Base-by-base conservation (phyloP, 768 basidiomycete genomes). In the Plicaturopsis crispa region DNA sequence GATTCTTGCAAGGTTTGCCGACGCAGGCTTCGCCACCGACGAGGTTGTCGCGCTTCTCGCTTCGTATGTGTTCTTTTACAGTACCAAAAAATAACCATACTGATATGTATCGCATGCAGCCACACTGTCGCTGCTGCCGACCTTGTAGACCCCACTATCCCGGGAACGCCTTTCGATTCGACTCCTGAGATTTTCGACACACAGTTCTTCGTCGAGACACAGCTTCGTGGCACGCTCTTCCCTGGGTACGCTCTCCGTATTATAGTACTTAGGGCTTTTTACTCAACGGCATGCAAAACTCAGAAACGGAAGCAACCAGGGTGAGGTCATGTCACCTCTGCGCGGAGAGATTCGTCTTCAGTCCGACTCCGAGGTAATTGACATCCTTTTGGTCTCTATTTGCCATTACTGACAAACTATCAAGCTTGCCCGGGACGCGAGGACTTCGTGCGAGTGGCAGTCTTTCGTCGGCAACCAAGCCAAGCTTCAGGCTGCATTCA, bases 401-500 rank as follows among this genome's bases (percentile, higher is more conserved):
- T 24, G 17, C 10, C 20, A 4, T 8, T 8, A 6, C 28, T 28
- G 24, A 33, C 36, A 5, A 42, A 10, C 34, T 22, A 3, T 32
- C 16, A 24, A 39, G 30, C 41, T 42, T n/a, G n/a, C n/a, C n/a
- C 45, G 44, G 56, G 67, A 72, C 51, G 43, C 60, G 4, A 54
- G 65, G 31, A 75, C 72, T 16, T 60, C 67, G 11, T 73, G 72
- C 55, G 46, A 48, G 31, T 73, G 71, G 70, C 72, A 73, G 50
- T 55, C 57, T 2, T 60, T 65, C 42, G 64, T 61, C 21, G 57
- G 60, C 45, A 51, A 65, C 43, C 64, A 65, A 41, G 44, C 54
- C 12, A 52, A 48, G 33, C 55, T 69, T 48, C 51, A 54, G 14
- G 41, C 44, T 21, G 53, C 48, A 2, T 70, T 70, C 59, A 57